Evolutionary conservation across 2,329 filamentous ascomycete genomes (phyloP).

Genomic region (Sordariomycetes sp.): DNA sequence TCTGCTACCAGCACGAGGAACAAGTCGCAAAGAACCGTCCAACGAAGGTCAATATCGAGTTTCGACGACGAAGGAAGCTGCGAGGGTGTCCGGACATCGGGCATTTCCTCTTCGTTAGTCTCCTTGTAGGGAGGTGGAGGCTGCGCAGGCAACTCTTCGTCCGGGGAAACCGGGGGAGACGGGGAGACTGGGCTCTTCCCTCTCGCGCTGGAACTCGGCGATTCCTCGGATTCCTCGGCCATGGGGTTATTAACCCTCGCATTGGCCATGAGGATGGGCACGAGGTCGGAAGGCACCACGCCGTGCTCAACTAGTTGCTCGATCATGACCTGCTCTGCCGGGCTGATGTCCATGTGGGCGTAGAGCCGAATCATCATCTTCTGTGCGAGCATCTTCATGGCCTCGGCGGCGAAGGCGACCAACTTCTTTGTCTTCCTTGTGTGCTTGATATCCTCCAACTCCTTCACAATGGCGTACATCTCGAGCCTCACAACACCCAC

Average conservation of each 20-base stretch:
- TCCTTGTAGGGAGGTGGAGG: slow-evolving; percentile 51
- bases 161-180: slow-evolving; percentile 13
- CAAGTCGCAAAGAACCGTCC: slow-evolving; percentile 93
- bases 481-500: slow-evolving; percentile 80
- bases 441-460: slow-evolving; percentile 48
- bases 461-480: slow-evolving; percentile 65
- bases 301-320: slow-evolving; percentile 92
- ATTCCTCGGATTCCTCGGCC: slow-evolving; percentile 41
- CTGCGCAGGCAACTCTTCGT: slow-evolving; percentile 35
- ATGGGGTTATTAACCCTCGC: slow-evolving; percentile 88
- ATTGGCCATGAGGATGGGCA: slow-evolving; percentile 81
- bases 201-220: neutral
- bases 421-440: slow-evolving; percentile 54
- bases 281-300: slow-evolving; percentile 73
- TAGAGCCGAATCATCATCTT: slow-evolving; percentile 97
- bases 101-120: slow-evolving; percentile 58
- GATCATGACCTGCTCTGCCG: slow-evolving; percentile 94
- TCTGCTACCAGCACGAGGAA: slow-evolving; percentile 97
- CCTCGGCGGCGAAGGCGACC: slow-evolving; percentile 58
- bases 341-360: slow-evolving; percentile 89
- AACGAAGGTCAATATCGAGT: slow-evolving; percentile 90
- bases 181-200: slow-evolving; percentile 10
- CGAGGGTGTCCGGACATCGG: slow-evolving; percentile 71
- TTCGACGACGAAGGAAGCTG: slow-evolving; percentile 72
- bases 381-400: slow-evolving; percentile 90